Conservation (phyloP, 495 filamentous ascomycete genomes). For the Podospora comata region DNA sequence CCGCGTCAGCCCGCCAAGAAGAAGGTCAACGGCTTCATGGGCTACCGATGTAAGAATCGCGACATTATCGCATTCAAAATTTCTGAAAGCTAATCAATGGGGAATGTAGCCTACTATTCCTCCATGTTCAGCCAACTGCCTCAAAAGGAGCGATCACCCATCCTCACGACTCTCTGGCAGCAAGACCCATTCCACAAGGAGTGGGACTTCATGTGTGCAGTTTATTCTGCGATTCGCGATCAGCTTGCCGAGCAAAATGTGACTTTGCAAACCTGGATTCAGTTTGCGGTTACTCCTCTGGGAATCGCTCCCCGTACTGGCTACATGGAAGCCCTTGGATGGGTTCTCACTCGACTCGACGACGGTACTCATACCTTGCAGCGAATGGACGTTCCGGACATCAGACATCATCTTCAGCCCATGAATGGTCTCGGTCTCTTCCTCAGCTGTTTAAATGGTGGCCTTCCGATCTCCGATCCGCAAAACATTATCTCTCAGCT, state of each 20-base stretch:
- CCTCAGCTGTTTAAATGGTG: constrained; percentile 22
- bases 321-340: constrained; percentile 27
- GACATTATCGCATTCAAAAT: not conserved
- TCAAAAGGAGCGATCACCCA: constrained; percentile 21
- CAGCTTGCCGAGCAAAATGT: constrained; percentile 23
- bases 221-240: constrained; percentile 27
- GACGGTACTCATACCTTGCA: constrained; percentile 23
- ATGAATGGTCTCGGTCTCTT: constrained; percentile 29
- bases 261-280: constrained; percentile 27
- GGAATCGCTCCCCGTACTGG: constrained; percentile 24
- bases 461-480: constrained; percentile 26
- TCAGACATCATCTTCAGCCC: constrained; percentile 22
- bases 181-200: constrained; percentile 28
- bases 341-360: constrained; percentile 19
- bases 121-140: constrained; percentile 17
- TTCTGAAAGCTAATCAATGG: not conserved
- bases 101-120: constrained; percentile 16
- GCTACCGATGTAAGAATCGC: constrained; percentile 15
- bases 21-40: constrained; percentile 21
- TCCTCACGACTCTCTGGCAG: constrained; percentile 28
- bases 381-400: constrained; percentile 12
- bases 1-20: constrained; percentile 16
- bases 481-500: constrained; percentile 23
- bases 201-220: constrained; percentile 30
- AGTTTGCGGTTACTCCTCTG: constrained; percentile 20